phyloP scores from a whole-genome alignment of 129 eudicot species.

The Pittosporum tobira region DNA sequence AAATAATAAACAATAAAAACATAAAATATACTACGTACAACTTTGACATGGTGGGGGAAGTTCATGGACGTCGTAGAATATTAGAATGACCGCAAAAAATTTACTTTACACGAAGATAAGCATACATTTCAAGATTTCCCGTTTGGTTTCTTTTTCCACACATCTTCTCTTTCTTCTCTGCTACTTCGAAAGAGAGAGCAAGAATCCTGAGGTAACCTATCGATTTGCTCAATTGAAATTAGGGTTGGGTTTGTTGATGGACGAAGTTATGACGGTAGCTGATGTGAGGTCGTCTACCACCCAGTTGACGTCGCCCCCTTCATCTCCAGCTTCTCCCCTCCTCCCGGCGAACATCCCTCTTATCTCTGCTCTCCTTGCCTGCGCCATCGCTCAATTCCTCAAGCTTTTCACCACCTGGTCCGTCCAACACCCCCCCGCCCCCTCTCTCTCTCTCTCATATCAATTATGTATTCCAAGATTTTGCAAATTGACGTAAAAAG shows the following conservation, averaged over 20 bases:
- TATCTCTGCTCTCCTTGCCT: conserved; percentile 46
- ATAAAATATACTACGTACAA: no score
- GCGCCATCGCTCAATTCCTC: conserved; percentile 51
- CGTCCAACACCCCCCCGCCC: conserved; percentile 20
- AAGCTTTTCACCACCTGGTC: conserved; percentile 57
- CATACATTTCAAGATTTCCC: not conserved
- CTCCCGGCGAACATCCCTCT: conserved; percentile 37
- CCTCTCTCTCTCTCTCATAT: not conserved
- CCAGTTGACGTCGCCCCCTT: conserved; percentile 15
- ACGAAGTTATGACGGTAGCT: conserved; percentile 43
- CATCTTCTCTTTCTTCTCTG: not conserved
- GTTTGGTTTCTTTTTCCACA: not conserved
- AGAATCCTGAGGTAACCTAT: no score
- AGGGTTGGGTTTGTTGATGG: conserved; percentile 15
- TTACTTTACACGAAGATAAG: no score
- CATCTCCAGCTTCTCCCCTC: conserved; percentile 27
- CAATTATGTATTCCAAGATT: no score
- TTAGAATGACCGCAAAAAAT: no score
- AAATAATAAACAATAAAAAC: no score
- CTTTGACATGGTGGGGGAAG: no score
- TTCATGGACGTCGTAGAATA: no score
- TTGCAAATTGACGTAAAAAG: no score
- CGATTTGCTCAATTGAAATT: not conserved
- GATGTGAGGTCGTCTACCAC: conserved; percentile 28
- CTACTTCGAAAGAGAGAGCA: no score